Evolutionary conservation across 1,284 basidiomycete genomes (phyloP), one percentile per base, ranked within the genome.

Genomic region (Gomphus sp.): DNA sequence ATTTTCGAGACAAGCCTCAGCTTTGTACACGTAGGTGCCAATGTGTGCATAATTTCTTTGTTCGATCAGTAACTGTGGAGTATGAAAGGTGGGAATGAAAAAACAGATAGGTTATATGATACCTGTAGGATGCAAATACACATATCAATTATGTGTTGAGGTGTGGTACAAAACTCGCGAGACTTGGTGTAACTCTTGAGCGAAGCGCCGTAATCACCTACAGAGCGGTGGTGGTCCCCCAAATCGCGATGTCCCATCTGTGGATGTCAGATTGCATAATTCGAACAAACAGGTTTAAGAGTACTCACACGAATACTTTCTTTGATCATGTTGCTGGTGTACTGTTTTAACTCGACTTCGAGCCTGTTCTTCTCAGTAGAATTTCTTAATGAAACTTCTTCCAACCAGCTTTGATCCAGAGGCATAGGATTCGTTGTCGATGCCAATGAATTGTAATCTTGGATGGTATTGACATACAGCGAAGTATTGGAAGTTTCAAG

Each of bases 311-410:
- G 78, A 65, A 93, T 92, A 76, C 91, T 93, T 76, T 96, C 93
- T 71, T 93, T 94, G 75, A 95, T 93, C 81, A 93, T 85, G 68
- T 93, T 95, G 66, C 89, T 91, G 61, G 84, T 79, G 67, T 94
- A 94, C 14, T 87, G 89, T 79, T 92, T 93, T 68, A 96, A 76
- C 70, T 95, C 93, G 10, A 91, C 85, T 71, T 93, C 90, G 55
- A 95, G 74, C 70, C 87, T 90, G 33, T 81, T 80, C 59, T 77
- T 76, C 66, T 92, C 89, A 4, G 76, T 75, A 59, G 76, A 72
- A 65, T 89, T 89, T 66, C 78, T 81, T 59, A 77, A 72, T 52
- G 74, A 74, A 18, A 76, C 80, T 60, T 82, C 76, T 36, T 91
- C 84, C 9, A 81, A 68, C 92, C 91, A 95, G 14, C 71, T 74